phyloP scores from a whole-genome alignment of 306 rosid genomes.

The Fragaria iinumae region DNA sequence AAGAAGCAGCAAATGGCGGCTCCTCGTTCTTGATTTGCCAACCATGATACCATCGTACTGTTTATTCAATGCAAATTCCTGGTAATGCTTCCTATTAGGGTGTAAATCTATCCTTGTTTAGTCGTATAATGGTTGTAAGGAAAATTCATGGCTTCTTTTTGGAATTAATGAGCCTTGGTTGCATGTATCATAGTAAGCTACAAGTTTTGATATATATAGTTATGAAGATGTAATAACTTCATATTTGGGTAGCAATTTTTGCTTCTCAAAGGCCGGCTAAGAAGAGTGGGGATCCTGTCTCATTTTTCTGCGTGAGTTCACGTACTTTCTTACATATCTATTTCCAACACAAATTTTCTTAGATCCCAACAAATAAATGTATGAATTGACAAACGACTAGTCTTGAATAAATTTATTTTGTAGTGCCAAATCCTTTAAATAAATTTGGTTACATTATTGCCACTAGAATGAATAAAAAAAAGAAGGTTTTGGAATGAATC shows the following conservation, averaged over 20 bases:
- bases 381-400: background rate
- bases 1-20: conserved; percentile 91
- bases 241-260: background rate
- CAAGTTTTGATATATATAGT: background rate
- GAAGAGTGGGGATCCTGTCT: background rate
- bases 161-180: background rate
- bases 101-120: background rate
- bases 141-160: background rate
- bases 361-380: background rate
- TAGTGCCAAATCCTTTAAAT: background rate
- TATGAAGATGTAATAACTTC: background rate
- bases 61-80: background rate
- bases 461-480: background rate
- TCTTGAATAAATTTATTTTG: background rate
- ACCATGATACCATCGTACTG: background rate
- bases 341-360: background rate
- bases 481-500: background rate
- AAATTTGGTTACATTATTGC: background rate
- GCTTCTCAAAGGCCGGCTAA: background rate
- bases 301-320: background rate
- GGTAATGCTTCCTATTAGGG: background rate
- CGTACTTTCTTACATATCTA: background rate
- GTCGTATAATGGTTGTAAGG: background rate
- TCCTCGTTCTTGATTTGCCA: conserved; percentile 62
- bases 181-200: background rate